Evolutionary conservation across 345 rosid species (phyloP), one percentile per base, ranked within the genome.

Genomic region (Kernera saxatilis): DNA sequence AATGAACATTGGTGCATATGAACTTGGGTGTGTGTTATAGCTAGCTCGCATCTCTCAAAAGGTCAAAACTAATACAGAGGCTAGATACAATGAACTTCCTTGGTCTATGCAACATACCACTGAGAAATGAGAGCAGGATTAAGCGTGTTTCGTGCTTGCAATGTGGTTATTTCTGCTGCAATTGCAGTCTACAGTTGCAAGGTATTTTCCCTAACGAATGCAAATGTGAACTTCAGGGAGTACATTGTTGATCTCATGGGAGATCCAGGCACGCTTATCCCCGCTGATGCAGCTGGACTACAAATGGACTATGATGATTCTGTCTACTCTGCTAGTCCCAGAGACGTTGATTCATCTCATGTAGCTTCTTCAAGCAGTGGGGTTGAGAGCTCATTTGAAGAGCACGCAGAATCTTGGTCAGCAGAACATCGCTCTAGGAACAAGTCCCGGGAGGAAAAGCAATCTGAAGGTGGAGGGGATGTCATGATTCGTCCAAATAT

Each of bases 221-320:
- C n/a, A 46, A 18, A 72, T 73, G 55, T 79, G 75, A 71, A 74
- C 80, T 85, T 76, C 91, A 93, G 98, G 93, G 98, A 93, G 87
- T 88, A 90, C 83, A 93, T 93, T 51, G 87, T 93, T 73, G 98
- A 93, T 74, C 88, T 93, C 48, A 93, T 88, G 93, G 97, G 97
- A 66, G 98, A 84, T 83, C 98, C 97, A 26, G 98, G 97, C 54
- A 85, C 92, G 41, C 97, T 93, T 77, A 90, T 93, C 82, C 97
- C 98, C 53, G 81, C 97, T 72, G 97, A 93, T 80, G 82, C 80
- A 14, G 88, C 84, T 53, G 90, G 88, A 62, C 84, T 84, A 72
- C 89, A 82, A 69, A 69, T 81, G 73, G 96, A 82, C 71, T 84
- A 73, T 37, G 93, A 82, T 61, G 93, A 88, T 40, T 58, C 88